phyloP scores from a whole-genome alignment of 1,284 basidiomycete species.

The Macrocystidia cucumis region DNA sequence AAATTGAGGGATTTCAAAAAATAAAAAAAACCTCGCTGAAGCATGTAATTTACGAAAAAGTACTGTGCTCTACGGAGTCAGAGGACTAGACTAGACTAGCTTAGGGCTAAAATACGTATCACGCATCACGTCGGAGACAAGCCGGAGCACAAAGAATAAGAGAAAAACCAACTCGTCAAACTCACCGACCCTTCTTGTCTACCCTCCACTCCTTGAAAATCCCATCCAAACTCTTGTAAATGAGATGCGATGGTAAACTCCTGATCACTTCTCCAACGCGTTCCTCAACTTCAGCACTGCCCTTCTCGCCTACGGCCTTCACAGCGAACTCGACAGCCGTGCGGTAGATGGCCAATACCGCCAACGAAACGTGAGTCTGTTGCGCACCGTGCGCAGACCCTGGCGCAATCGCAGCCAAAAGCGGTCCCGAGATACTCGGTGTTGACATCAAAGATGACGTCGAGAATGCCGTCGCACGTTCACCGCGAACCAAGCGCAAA shows the following conservation, averaged over 20 bases:
- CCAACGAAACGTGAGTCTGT: constrained; percentile 89
- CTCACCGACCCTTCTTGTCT: constrained; percentile 61
- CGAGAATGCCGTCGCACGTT: constrained; percentile 68
- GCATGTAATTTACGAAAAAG: too few species aligned
- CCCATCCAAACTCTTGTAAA: constrained; percentile 86
- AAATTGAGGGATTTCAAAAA: too few species aligned
- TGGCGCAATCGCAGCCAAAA: constrained; percentile 61
- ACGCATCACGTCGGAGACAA: neutral
- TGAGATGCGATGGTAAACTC: constrained; percentile 75
- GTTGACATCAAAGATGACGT: constrained; percentile 51
- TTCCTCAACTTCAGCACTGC: constrained; percentile 66
- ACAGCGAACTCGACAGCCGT: constrained; percentile 77
- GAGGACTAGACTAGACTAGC: too few species aligned
- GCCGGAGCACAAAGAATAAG: neutral
- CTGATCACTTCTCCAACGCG: constrained; percentile 85
- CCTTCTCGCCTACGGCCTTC: constrained; percentile 60
- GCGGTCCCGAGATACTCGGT: constrained; percentile 53
- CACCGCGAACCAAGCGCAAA: constrained; percentile 81
- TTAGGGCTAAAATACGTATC: too few species aligned
- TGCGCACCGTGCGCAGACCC: constrained; percentile 77
- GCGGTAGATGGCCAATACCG: constrained; percentile 85
- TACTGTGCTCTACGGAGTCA: too few species aligned
- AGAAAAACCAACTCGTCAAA: too few species aligned
- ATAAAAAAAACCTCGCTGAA: too few species aligned
- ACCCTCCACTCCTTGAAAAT: constrained; percentile 89